Conservation (phyloP, 2,329 filamentous ascomycete genomes). For the Penicillium sp. region DNA sequence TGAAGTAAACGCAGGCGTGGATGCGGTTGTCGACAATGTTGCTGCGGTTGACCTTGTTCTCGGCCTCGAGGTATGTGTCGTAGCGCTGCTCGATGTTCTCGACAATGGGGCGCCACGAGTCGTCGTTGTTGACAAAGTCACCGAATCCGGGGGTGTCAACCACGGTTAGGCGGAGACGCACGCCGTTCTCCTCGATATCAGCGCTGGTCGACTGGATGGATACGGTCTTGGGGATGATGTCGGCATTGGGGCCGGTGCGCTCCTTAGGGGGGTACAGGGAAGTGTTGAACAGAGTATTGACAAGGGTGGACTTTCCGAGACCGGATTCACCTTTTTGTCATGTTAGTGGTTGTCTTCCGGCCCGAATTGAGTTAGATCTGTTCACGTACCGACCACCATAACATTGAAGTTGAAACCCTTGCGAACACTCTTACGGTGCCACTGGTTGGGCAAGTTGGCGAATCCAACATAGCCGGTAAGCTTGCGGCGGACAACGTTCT, state of each 20-base stretch:
- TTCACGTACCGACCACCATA: conserved; percentile 94
- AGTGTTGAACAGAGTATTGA: conserved; percentile 99
- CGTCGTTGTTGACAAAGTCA: conserved; percentile 99
- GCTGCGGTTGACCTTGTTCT: conserved; percentile 99
- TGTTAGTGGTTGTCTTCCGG: background rate
- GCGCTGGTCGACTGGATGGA: conserved; percentile 93
- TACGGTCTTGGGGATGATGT: conserved; percentile 98
- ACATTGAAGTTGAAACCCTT: conserved; percentile 99
- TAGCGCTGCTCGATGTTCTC: conserved; percentile 99
- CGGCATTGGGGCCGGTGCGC: conserved; percentile 93
- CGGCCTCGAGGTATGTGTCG: conserved; percentile 95
- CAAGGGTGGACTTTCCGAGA: conserved; percentile 96
- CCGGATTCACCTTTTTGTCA: conserved; percentile 82
- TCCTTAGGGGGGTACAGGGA: conserved; percentile 98
- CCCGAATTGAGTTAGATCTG: background rate
- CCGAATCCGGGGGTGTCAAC: conserved; percentile 98
- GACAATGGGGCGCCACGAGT: conserved; percentile 98
- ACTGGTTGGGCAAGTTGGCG: conserved; percentile 98
- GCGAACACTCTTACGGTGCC: conserved; percentile 99
- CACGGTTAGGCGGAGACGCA: conserved; percentile 91
- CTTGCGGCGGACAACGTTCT: conserved; percentile 97
- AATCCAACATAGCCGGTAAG: conserved; percentile 98
- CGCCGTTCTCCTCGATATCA: conserved; percentile 97
- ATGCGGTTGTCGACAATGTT: conserved; percentile 99
- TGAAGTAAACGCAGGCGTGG: conserved; percentile 99